These are phyloP conservation scores for Triticum aestivum DNA, from an alignment of 176 grass and related monocot species.

Conservation along the genomic window IWGSC_CS_RefSeq_v2.1 NC_057798.1:777269855-777270354, in stretches of 20 bases:
- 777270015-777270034: slow-evolving; percentile 47
- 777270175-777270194: slow-evolving; percentile 3
- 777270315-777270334: slow-evolving; percentile 38
- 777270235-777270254: slow-evolving; percentile 14
- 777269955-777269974: slow-evolving; percentile 34
- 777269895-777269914: background rate
- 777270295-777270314: slow-evolving; percentile 16
- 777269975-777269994: slow-evolving; percentile 20
- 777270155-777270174: slow-evolving; percentile 40
- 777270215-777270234: slow-evolving; percentile 30
- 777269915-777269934: slow-evolving; percentile 10
- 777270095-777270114: slow-evolving; percentile 39
- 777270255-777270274: slow-evolving; percentile 8
- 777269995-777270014: slow-evolving; percentile 38
- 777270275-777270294: slow-evolving; percentile 29
- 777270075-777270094: slow-evolving; percentile 17
- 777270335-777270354: slow-evolving; percentile 42
- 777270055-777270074: slow-evolving; percentile 35
- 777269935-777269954: slow-evolving; percentile 23
- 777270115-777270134: slow-evolving; percentile 34
- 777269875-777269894: slow-evolving; percentile 28
- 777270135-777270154: slow-evolving; percentile 1
- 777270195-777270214: slow-evolving; percentile 32
- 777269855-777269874: slow-evolving; percentile 21
- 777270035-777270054: slow-evolving; percentile 33